Evolutionary conservation across 768 basidiomycete genomes (phyloP), one percentile per base, ranked within the genome.

Genomic region (Pisolithus sp.): DNA sequence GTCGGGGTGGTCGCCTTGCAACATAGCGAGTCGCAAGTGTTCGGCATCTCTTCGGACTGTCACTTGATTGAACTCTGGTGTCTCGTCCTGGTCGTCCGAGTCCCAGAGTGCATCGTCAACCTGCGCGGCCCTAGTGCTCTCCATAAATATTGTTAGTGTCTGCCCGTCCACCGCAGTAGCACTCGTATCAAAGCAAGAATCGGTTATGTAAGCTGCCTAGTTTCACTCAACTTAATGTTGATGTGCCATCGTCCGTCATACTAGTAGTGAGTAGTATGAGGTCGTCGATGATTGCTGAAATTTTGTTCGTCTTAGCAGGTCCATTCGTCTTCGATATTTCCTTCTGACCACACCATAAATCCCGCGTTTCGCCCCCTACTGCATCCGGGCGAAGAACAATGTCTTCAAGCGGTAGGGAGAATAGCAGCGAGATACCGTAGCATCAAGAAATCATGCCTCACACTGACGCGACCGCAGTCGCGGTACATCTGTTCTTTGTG

Each of bases 331-430:
- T 88, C 90, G 2, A 74, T 96, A 48, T 93, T 96, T 68, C 76
- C 81, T 17, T 59, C 68, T 23, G 82, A 80, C 51, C 72, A 81
- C 53, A 70, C 69, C 30, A 62, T 89, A 39, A 77, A 83, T 61
- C 80, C 86, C 5, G 77, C 82, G 0, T 85, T 92, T 60, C 62
- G 67, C 6, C 74, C 82, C 4, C 80, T 93, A 15, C 79, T 96
- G 3, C 93, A 96, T 61, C 93, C 93, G 2, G 93, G 93, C 9
- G 93, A 95, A 62, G 78, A 84, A 49, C 81, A 93, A 65, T 86
- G 84, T 56, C 76, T 94, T n/a, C 85, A 91, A 61, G 77, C 81
- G 9, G 79, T 96, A 2, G 87, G 81, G 8, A 75, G 77, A 45
- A 80, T 94, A 46, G 92, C 88, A 1, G 76, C 74, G 48, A 80